Percentiles rank a stretch among this genome's conserved stretches.
Conservation (phyloP, 2,329 filamentous ascomycete genomes). For the Verticillium nonalfalfae region DNA sequence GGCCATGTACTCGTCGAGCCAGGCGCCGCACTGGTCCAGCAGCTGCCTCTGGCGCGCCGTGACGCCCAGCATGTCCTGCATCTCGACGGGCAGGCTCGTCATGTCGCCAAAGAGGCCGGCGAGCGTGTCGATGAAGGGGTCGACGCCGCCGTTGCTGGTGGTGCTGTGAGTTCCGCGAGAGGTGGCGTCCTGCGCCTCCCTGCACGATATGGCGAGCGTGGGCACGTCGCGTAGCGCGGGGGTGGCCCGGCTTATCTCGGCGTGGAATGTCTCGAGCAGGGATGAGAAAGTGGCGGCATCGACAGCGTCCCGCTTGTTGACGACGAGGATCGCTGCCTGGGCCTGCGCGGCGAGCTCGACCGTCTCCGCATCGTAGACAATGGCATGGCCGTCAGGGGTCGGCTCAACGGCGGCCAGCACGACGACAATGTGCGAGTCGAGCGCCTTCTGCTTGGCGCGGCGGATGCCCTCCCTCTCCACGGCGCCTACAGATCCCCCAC, state of each 20-base stretch:
- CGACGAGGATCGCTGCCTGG: conserved; percentile 42
- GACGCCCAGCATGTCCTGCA: conserved; percentile 82
- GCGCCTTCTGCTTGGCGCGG: conserved; percentile 72
- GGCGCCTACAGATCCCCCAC: conserved; percentile 49
- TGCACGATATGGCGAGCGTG: conserved; percentile 66
- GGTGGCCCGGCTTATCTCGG: conserved; percentile 28
- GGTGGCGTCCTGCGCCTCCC: conserved; percentile 31
- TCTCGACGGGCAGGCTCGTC: conserved; percentile 63
- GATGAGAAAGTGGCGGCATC: conserved; percentile 22
- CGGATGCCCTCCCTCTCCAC: conserved; percentile 89
- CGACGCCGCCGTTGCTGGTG: conserved; percentile 60
- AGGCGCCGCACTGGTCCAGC: conserved; percentile 62
- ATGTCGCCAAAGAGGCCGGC: conserved; percentile 62
- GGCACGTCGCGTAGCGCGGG: conserved; percentile 30
- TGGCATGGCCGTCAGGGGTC: conserved; percentile 27
- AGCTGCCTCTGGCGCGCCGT: conserved; percentile 85
- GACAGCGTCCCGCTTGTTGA: conserved; percentile 58
- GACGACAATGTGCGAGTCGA: conserved; percentile 79
- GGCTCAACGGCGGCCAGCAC: conserved; percentile 70
- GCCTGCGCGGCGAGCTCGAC: conserved; percentile 44
- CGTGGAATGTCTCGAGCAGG: conserved; percentile 34
- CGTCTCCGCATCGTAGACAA: conserved; percentile 49
- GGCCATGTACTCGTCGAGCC: conserved; percentile 67
- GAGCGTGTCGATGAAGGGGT: conserved; percentile 61
- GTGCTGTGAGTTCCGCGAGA: conserved; percentile 15